Base-by-base conservation (phyloP, 192 early-diverging fungal species). In the Linnemannia schmuckeri region DNA sequence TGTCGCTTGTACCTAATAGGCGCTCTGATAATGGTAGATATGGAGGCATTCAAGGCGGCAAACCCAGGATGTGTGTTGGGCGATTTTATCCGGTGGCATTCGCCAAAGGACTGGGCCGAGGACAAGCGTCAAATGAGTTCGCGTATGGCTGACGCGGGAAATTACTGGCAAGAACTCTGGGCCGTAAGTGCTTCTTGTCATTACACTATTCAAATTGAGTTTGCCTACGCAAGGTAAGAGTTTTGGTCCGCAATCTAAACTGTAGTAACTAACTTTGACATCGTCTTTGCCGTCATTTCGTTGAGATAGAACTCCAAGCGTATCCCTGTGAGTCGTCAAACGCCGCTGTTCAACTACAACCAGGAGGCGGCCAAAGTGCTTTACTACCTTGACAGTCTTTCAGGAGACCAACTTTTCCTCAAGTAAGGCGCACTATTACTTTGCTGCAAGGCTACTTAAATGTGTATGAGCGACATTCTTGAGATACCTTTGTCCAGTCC, bases 1-100 rank as follows among this genome's bases (percentile, higher is more conserved):
- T 18, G 9, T 15, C 61, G 61, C 61, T 13, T 66, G 12, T 12
- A 33, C 33, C 38, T 54, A 27, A 47, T 18, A 5, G 42, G 9
- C 18, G 4, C 27, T 47, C 47, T 61, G 63, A 15, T n/a, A 40
- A 33, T 75, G 37, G 17, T 76, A 77, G 97, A 98, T 81, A 97
- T 98, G 97, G 90, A 95, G 80, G 94, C 96, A 22, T 98, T 98
- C 88, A 98, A 98, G 81, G 97, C 97, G 6, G 97, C 97, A 13
- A 98, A 98, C 81, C 96, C 97, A 0, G 89, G 91, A 18, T 92
- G 92, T 70, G 81, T 80, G 3, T 76, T 98, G 44, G 96, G 94
- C 12, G 97, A 98, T 70, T 98, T 98, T 92, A 95, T 98, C 27
- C 93, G 97, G 63, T 98, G 97, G 97, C 95, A 97, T 84, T 98